Base-by-base conservation (phyloP, 2,329 filamentous ascomycete genomes). In the Cadophora luteo-olivacea region DNA sequence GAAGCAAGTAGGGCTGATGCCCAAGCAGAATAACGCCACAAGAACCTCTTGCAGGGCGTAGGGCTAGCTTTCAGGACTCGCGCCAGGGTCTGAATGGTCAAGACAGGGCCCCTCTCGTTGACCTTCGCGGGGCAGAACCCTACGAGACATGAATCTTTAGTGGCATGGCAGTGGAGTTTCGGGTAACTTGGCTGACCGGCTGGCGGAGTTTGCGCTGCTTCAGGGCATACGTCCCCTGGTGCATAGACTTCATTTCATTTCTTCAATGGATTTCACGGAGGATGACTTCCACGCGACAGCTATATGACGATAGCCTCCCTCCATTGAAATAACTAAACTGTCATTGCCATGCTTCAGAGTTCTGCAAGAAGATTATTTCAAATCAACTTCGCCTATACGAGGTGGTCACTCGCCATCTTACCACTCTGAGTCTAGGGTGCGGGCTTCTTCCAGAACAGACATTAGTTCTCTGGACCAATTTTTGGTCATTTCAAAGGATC, bases 1-100 rank as follows among this genome's bases (percentile, higher is more conserved):
- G 32, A 58, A 58, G 29, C n/a, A 36, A 55, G 14, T 55, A 55
- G 29, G 52, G 52, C 52, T 55, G 52, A 33, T 33, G 29, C 52
- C 14, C 14, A 19, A 5, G 7, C 29, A 58, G 36, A 11, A 38
- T 38, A 24, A 38, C 36, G 32, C 55, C 55, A 38, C 16, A 58
- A 5, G 19, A 24, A 38, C 29, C 2, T 16, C n/a, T 58, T 38
- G 55, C 55, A 32, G 33, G 38, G 55, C n/a, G 32, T 19, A 12
- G 19, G n/a, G 32, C n/a, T 16, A 29, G 54, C 29, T 33, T 8
- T 36, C 32, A 33, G 29, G 29, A 29, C 29, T 29, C 29, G 29
- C 29, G 29, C 29, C 29, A 29, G 41, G 11, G 29, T 29, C 33
- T 58, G 32, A 8, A 32, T 6, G 6, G 41, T 38, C 36, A 38